A percentile compares a stretch with the other conserved stretches of the same genome.
Conservation (phyloP, 768 basidiomycete species). For the Trametes meyenii region DNA sequence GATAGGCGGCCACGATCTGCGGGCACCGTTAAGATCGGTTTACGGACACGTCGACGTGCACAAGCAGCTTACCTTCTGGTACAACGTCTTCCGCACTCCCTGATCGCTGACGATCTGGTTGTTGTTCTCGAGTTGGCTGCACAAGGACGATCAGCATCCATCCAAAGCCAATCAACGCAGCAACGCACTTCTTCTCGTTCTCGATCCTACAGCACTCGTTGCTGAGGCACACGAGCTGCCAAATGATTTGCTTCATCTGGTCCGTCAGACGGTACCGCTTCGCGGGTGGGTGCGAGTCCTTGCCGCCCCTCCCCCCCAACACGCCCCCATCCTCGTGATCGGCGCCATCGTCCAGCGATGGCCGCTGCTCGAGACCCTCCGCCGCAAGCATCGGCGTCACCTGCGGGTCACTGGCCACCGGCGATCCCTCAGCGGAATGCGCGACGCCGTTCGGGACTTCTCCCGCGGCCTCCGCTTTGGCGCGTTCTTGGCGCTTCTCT, state of each 20-base stretch:
- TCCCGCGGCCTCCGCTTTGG: conserved; percentile 38
- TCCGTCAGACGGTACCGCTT: conserved; percentile 84
- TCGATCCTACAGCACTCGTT: conserved; percentile 78
- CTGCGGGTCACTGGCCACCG: conserved; percentile 25
- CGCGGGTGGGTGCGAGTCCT: conserved; percentile 61
- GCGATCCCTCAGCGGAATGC: conserved; percentile 42
- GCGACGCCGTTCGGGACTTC: conserved; percentile 34
- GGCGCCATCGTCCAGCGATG: conserved; percentile 28
- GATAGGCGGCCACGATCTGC: conserved; percentile 79
- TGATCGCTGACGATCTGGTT: conserved; percentile 80
- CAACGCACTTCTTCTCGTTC: conserved; percentile 63
- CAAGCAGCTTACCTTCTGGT: conserved; percentile 62
- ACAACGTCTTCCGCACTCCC: conserved; percentile 75
- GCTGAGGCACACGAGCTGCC: conserved; percentile 79
- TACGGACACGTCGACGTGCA: background rate
- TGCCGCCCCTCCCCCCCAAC: conserved; percentile 34
- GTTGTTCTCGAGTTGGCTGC: conserved; percentile 60
- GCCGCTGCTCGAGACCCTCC: conserved; percentile 11
- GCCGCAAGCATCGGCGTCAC: conserved; percentile 21
- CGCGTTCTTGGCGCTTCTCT: conserved; percentile 51
- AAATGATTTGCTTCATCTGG: conserved; percentile 75
- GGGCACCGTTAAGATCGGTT: background rate
- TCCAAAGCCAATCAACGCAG: conserved; percentile 1
- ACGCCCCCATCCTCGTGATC: conserved; percentile 33
- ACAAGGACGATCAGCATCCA: background rate